Conservation (phyloP, 768 basidiomycete genomes). For the Leucosporidium yakuticum region DNA sequence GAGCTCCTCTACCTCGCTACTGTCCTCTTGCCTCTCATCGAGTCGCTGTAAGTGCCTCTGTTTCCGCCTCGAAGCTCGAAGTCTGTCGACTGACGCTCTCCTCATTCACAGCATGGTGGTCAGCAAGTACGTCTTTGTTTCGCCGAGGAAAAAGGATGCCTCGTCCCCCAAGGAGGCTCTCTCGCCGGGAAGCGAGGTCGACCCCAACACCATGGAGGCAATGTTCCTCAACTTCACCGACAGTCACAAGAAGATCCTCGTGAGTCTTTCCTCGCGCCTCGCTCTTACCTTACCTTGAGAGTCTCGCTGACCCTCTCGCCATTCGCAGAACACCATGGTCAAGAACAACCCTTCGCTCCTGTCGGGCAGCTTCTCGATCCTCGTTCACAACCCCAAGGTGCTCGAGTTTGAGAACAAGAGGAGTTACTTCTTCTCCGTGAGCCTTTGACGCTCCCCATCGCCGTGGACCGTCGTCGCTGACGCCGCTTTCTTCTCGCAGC, state of each 20-base stretch:
- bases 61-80: too few species aligned
- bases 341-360: conserved; percentile 96
- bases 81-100: too few species aligned
- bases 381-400: conserved; percentile 94
- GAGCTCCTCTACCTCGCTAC: conserved; percentile 83
- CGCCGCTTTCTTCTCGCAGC: conserved; percentile 62
- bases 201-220: conserved; percentile 52
- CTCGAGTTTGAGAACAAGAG: conserved; percentile 99
- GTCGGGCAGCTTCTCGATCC: conserved; percentile 84
- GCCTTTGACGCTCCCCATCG: background rate
- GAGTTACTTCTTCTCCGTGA: conserved; percentile 26
- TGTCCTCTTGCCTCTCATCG: conserved; percentile 87
- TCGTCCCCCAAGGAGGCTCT: background rate
- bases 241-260: conserved; percentile 55
- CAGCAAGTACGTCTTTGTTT: conserved; percentile 69
- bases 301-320: conserved; percentile 43
- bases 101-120: conserved; percentile 66
- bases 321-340: conserved; percentile 80
- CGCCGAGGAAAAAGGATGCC: background rate
- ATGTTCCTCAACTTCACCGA: conserved; percentile 85
- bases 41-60: conserved; percentile 53
- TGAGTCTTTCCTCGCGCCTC: too few species aligned
- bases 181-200: background rate
- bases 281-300: conserved; percentile 51
- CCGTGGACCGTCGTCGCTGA: background rate